Evolutionary conservation across 345 rosid species (phyloP), one percentile per base, ranked within the genome.

Genomic region (Ceriops zippeliana): DNA sequence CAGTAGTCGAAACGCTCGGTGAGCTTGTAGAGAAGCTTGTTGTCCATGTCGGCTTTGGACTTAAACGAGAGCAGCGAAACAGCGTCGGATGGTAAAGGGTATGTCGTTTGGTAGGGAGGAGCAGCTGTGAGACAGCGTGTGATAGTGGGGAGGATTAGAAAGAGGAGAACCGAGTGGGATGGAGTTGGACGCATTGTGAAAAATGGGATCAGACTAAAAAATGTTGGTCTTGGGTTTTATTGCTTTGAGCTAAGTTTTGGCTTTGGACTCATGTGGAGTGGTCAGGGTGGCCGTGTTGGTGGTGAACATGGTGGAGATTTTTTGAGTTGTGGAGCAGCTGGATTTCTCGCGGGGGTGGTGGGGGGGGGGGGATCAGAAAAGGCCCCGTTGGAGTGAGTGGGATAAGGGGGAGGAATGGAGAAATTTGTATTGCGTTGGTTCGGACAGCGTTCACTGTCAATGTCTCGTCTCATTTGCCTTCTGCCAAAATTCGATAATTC

Each of bases 1-100:
- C 98, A 93, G 83, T 83, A 91, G 62, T 93, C 97, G 86, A 83
- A 91, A 63, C 88, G 96, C 82, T 88, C 95, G 7, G 82, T 85
- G 75, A 88, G 89, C 9, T 79, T 74, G 81, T 83, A 93, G 62
- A 85, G 81, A 56, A 93, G 95, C 60, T 71, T 79, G 89, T 88
- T 87, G 74, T 88, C 81, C 58, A 83, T 81, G 83, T 93, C 99
- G 46, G 99, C 97, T 28, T 85, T 79, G 61, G 91, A 82, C 74
- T 91, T 93, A 79, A 93, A 93, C 5, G 96, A 83, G 73, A 95
- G 96, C 26, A 95, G 69, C 0, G 90, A 75, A 6, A 83, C 91
- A 37, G 96, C 93, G 65, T 95, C 97, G 68, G 83, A 75, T 0
- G 88, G 97, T 31, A 86, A 76, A 6, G 83, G 60, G 17, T 85